These are phyloP conservation scores for Exophiala viscosa DNA, from an alignment of 2,329 filamentous ascomycete species.

Conservation along the genomic window DNA sequence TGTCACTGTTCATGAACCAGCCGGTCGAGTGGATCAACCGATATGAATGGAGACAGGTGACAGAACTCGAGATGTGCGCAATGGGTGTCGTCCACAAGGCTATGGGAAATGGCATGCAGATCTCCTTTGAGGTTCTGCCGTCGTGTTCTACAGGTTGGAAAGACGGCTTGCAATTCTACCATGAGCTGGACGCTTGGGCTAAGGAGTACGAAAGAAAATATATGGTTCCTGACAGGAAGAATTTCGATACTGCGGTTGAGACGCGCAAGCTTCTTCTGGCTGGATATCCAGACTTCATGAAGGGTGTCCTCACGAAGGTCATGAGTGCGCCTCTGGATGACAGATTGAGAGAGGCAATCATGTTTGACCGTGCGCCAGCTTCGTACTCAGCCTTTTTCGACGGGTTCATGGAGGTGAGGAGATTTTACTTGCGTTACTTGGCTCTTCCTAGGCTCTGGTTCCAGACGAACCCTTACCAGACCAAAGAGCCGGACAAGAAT, in stretches of 20 bases:
- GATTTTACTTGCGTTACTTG: conserved; percentile 56
- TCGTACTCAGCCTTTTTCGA: conserved; percentile 42
- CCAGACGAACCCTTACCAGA: conserved; percentile 38
- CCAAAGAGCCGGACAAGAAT: conserved; percentile 49
- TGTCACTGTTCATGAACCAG: conserved; percentile 63
- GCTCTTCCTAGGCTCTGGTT: conserved; percentile 52
- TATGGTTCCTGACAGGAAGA: conserved; percentile 47
- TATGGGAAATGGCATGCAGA: conserved; percentile 66
- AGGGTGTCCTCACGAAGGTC: conserved; percentile 49
- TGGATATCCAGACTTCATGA: conserved; percentile 47
- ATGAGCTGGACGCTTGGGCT: conserved; percentile 45
- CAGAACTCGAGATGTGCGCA: conserved; percentile 63
- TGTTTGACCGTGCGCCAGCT: conserved; percentile 47
- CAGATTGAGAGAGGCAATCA: conserved; percentile 61
- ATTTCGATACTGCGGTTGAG: conserved; percentile 46
- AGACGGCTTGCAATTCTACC: conserved; percentile 47
- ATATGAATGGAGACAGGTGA: conserved; percentile 68
- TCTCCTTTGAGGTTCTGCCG: conserved; percentile 44
- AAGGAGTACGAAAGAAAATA: conserved; percentile 52
- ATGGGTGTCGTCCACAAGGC: conserved; percentile 62
- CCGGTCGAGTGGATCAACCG: conserved; percentile 60
- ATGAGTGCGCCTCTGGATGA: conserved; percentile 62
- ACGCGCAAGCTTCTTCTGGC: conserved; percentile 61
- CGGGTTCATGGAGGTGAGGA: conserved; percentile 50
- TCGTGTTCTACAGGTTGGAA: conserved; percentile 37